Evolutionary conservation across 2,329 filamentous ascomycete species (phyloP).

Genomic region (Pezicula neosporulosa): DNA sequence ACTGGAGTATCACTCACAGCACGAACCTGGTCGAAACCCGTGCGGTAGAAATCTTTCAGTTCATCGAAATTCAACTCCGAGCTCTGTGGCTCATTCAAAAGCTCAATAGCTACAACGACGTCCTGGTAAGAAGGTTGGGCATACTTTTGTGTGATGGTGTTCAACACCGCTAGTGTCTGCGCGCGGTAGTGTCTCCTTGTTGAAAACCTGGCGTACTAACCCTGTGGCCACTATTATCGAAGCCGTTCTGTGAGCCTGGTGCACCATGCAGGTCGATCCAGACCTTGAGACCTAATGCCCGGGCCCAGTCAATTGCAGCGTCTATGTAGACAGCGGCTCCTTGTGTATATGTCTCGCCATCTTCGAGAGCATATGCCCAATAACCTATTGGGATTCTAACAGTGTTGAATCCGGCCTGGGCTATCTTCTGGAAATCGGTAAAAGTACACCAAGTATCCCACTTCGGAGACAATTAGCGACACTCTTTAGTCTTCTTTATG

Average conservation of each 20-base stretch:
- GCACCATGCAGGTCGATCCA: constrained; percentile 57
- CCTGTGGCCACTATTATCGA: constrained; percentile 57
- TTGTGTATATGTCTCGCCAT: constrained; percentile 45
- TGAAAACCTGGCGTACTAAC: constrained; percentile 40
- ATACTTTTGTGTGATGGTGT: constrained; percentile 55
- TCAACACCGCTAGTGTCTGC: constrained; percentile 53
- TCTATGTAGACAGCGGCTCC: constrained; percentile 52
- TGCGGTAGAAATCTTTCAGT: constrained; percentile 39
- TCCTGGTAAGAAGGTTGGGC: constrained; percentile 48
- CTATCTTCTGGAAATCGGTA: constrained; percentile 53
- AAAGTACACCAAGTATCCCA: constrained; percentile 28
- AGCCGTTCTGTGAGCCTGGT: constrained; percentile 56
- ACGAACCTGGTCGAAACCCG: constrained; percentile 44
- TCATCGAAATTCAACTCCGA: constrained; percentile 29
- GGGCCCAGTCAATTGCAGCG: constrained; percentile 52
- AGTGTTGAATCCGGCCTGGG: constrained; percentile 52
- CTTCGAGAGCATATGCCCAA: constrained; percentile 52
- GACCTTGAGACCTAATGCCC: constrained; percentile 48
- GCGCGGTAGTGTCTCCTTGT: constrained; percentile 41
- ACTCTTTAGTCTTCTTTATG: constrained; percentile 16
- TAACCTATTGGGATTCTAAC: constrained; percentile 57
- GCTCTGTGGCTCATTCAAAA: constrained; percentile 50
- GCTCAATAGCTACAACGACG: constrained; percentile 53
- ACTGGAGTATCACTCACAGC: constrained; percentile 44
- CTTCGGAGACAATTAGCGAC: constrained; percentile 9